Conservation (phyloP, 768 basidiomycete genomes). For the Phaeolepiota aurea region DNA sequence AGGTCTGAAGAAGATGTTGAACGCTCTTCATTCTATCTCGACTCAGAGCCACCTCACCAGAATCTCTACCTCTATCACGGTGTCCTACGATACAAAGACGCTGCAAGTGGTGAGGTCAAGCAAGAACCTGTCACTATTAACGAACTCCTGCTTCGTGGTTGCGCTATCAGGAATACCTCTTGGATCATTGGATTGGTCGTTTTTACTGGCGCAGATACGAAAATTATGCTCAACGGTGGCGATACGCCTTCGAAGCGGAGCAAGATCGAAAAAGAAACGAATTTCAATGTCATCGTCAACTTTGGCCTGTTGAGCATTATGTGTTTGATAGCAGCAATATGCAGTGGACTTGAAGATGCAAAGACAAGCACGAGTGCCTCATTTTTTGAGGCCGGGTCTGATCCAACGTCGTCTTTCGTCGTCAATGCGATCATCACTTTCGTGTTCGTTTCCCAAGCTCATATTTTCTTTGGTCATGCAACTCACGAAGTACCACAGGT, state of each 20-base stretch:
- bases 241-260: slow-evolving; percentile 93
- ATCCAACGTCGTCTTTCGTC: slow-evolving; percentile 50
- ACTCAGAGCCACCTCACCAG: slow-evolving; percentile 89
- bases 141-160: slow-evolving; percentile 87
- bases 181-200: slow-evolving; percentile 94
- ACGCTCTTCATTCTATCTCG: slow-evolving; percentile 78
- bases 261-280: slow-evolving; percentile 98
- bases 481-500: slow-evolving; percentile 33
- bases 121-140: slow-evolving; percentile 80
- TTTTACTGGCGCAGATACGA: slow-evolving; percentile 89
- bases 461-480: slow-evolving; percentile 2
- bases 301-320: slow-evolving; percentile 72
- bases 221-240: slow-evolving; percentile 89
- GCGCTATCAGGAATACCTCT: slow-evolving; percentile 78
- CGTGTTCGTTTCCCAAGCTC: slow-evolving; percentile 41
- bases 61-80: slow-evolving; percentile 90
- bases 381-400: slow-evolving; percentile 61
- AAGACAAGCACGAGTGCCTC: slow-evolving; percentile 54
- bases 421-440: slow-evolving; percentile 86
- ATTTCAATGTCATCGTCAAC: slow-evolving; percentile 96
- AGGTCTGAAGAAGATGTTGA: slow-evolving; percentile 86
- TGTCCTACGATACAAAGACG: slow-evolving; percentile 67
- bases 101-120: slow-evolving; percentile 39
- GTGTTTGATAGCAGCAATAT: slow-evolving; percentile 68
- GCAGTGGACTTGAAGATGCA: slow-evolving; percentile 66